These are phyloP conservation scores for Pseudocercospora macadamiae DNA, from an alignment of 2,329 filamentous ascomycete species.

Conservation along the genomic window DNA sequence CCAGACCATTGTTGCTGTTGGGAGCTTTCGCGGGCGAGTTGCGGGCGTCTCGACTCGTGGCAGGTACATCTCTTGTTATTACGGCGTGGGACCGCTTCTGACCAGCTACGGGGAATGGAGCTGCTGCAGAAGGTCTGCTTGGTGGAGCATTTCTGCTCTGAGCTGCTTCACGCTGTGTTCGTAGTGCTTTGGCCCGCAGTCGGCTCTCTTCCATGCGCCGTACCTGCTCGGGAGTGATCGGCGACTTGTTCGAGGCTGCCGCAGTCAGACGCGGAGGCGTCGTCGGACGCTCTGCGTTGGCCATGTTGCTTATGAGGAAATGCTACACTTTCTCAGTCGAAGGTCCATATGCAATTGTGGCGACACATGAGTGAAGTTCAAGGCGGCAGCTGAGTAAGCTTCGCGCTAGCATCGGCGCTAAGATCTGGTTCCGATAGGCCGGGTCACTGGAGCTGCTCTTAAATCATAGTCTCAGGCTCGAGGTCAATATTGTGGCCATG, in stretches of 20 bases:
- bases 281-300: slow-evolving; percentile 44
- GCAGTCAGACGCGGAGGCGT: slow-evolving; percentile 52
- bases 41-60: slow-evolving; percentile 70
- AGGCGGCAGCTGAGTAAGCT: neutral
- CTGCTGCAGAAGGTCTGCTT: slow-evolving; percentile 15
- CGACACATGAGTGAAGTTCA: neutral
- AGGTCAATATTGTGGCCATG: no score
- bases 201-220: slow-evolving; percentile 76
- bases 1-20: slow-evolving; percentile 36
- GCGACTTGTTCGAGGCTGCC: slow-evolving; percentile 45
- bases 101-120: slow-evolving; percentile 49
- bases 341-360: neutral
- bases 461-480: neutral
- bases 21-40: slow-evolving; percentile 42
- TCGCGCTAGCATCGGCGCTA: neutral
- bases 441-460: neutral
- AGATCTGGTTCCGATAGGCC: neutral
- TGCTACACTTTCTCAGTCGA: neutral
- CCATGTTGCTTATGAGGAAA: slow-evolving; percentile 28
- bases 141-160: slow-evolving; percentile 31
- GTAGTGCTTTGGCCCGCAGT: slow-evolving; percentile 83
- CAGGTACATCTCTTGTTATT: slow-evolving; percentile 55
- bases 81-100: slow-evolving; percentile 73
- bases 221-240: slow-evolving; percentile 64
- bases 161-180: slow-evolving; percentile 71